Conservation (phyloP, 2,329 filamentous ascomycete species). For the Chaetomiaceae sp. region DNA sequence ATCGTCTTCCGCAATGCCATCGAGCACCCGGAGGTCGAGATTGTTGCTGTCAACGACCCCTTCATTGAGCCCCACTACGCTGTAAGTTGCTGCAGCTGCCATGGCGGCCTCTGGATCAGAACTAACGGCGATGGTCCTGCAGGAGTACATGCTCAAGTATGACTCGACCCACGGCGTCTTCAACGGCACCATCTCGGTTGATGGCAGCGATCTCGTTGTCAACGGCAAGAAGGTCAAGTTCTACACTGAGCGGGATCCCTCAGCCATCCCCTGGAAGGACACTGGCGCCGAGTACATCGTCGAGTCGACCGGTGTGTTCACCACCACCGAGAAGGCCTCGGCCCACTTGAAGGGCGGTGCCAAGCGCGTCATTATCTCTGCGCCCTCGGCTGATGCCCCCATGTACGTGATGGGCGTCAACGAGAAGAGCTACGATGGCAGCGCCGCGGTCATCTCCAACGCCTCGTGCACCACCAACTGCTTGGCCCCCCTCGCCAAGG, state of each 20-base stretch:
- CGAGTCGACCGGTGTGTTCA: constrained; percentile 99
- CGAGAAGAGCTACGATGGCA: constrained; percentile 86
- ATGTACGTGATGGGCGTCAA: constrained; percentile 99
- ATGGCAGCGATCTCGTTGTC: constrained; percentile 69
- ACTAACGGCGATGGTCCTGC: constrained; percentile 30
- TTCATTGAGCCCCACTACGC: constrained; percentile 98
- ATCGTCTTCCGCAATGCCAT: constrained; percentile 98
- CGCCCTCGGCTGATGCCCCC: constrained; percentile 89
- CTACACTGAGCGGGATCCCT: constrained; percentile 88
- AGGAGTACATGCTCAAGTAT: constrained; percentile 99
- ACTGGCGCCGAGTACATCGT: constrained; percentile 90
- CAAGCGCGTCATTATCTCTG: constrained; percentile 96
- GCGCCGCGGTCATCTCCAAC: constrained; percentile 94
- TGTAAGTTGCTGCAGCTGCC: constrained; percentile 56
- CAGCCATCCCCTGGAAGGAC: constrained; percentile 83
- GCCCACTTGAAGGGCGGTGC: constrained; percentile 94
- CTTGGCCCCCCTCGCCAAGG: constrained; percentile 98
- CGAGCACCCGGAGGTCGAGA: constrained; percentile 82
- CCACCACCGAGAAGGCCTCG: constrained; percentile 92
- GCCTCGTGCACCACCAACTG: constrained; percentile 99
- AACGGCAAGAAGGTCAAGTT: constrained; percentile 95
- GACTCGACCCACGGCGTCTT: constrained; percentile 95
- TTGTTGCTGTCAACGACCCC: constrained; percentile 98
- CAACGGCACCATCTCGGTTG: constrained; percentile 81
- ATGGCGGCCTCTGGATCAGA: constrained; percentile 1